A percentile compares a stretch with the other conserved stretches of the same genome.
Conservation (phyloP, 2,329 filamentous ascomycete genomes). For the Calonectria multiphialidica region DNA sequence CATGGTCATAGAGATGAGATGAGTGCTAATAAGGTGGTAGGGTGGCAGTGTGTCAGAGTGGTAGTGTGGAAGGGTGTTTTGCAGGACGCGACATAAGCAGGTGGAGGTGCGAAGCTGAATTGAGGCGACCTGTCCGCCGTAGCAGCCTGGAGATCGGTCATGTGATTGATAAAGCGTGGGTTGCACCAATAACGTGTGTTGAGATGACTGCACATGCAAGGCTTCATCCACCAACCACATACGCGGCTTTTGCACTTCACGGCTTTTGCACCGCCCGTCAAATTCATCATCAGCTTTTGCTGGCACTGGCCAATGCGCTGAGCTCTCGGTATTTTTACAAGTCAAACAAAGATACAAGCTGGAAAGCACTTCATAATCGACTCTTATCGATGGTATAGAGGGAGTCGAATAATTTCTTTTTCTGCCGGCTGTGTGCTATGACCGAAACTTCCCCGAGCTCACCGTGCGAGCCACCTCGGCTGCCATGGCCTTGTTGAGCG, state of each 20-base stretch:
- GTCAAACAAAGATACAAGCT: too few species aligned
- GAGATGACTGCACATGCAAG: too few species aligned
- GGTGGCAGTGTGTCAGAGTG: too few species aligned
- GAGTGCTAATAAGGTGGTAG: background rate
- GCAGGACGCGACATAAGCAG: background rate
- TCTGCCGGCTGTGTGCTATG: background rate
- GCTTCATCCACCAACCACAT: too few species aligned
- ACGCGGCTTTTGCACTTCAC: too few species aligned
- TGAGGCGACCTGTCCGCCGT: background rate
- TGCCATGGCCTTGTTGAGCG: conserved; percentile 1
- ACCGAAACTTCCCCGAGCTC: background rate
- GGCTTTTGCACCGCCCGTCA: too few species aligned
- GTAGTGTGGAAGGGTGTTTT: background rate
- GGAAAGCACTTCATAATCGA: too few species aligned
- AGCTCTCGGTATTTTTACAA: too few species aligned
- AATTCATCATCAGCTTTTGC: too few species aligned
- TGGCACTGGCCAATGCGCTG: too few species aligned
- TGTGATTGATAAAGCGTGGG: background rate
- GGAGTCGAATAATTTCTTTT: background rate
- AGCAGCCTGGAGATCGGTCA: background rate
- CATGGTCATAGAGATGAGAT: background rate
- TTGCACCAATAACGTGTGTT: background rate
- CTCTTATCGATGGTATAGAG: too few species aligned
- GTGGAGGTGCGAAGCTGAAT: background rate
- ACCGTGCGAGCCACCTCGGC: background rate